A percentile compares a stretch with the other conserved stretches of the same genome.
phyloP scores from a whole-genome alignment of 768 basidiomycete genomes.

The Lactifluus subvellereus region DNA sequence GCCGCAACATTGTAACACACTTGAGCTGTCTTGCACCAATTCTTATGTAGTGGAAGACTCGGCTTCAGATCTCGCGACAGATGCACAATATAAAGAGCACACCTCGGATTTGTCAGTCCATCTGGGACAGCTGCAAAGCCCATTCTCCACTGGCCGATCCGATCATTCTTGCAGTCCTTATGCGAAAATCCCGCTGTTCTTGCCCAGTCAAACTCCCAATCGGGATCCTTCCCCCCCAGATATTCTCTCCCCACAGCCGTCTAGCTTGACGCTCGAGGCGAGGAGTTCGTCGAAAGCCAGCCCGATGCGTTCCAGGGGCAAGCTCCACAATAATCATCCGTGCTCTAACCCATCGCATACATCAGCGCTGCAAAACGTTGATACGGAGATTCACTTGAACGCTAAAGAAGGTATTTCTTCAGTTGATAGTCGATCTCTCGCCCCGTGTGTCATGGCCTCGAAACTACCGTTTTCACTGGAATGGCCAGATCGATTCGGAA shows the following conservation, averaged over 20 bases:
- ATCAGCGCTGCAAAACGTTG: background rate
- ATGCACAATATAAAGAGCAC: background rate
- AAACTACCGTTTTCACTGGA: background rate
- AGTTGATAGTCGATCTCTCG: background rate
- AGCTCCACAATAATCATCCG: background rate
- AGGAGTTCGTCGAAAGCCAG: background rate
- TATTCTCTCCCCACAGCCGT: background rate
- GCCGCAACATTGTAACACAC: background rate
- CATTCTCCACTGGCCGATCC: background rate
- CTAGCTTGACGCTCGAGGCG: background rate
- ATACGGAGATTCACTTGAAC: background rate
- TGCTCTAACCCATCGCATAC: background rate
- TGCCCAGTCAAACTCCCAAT: constrained; percentile 16
- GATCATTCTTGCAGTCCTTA: background rate
- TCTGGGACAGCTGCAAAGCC: background rate
- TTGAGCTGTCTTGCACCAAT: background rate
- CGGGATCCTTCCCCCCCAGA: background rate
- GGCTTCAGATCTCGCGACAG: background rate
- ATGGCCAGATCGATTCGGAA: background rate
- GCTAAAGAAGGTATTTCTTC: background rate
- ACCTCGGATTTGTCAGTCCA: background rate
- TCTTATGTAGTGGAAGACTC: background rate
- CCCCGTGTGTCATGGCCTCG: background rate
- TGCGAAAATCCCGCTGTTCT: constrained; percentile 8
- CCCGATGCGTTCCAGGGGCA: background rate